Evolutionary conservation across 305 asterid species (phyloP).

Genomic region (Fraxinus floribunda): DNA sequence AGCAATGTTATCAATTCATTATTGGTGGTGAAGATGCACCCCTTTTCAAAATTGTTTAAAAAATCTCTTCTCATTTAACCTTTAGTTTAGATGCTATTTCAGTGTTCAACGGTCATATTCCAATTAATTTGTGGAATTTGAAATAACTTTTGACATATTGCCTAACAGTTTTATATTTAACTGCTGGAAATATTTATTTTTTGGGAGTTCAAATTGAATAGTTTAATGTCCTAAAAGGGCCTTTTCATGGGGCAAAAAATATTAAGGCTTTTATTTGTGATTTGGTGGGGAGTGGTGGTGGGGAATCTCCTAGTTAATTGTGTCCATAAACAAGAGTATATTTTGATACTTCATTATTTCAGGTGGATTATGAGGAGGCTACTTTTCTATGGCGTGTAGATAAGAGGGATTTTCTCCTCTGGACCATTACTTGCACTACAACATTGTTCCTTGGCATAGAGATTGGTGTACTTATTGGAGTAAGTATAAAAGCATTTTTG

Average conservation of each 20-base stretch:
- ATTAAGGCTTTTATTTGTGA: not conserved
- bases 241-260: not conserved
- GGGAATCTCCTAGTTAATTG: not conserved
- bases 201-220: not conserved
- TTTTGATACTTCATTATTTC: conserved; percentile 29
- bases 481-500: conserved; percentile 38
- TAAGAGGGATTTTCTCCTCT: conserved; percentile 86
- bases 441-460: conserved; percentile 97
- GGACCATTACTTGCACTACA: conserved; percentile 75
- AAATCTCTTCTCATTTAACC: not conserved
- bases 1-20: conserved; percentile 5
- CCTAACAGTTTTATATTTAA: not conserved
- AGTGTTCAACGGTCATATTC: not conserved
- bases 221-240: conserved; percentile 4
- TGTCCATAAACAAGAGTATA: conserved; percentile 5
- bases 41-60: not conserved
- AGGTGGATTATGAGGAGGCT: conserved; percentile 99
- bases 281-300: not conserved
- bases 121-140: conserved; percentile 4
- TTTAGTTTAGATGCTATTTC: not conserved
- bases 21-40: not conserved
- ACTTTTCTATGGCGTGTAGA: conserved; percentile 88
- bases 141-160: not conserved
- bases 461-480: conserved; percentile 96
- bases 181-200: not conserved